phyloP scores from a whole-genome alignment of 169 alveolate species.

The Plasmodium berghei region DNA sequence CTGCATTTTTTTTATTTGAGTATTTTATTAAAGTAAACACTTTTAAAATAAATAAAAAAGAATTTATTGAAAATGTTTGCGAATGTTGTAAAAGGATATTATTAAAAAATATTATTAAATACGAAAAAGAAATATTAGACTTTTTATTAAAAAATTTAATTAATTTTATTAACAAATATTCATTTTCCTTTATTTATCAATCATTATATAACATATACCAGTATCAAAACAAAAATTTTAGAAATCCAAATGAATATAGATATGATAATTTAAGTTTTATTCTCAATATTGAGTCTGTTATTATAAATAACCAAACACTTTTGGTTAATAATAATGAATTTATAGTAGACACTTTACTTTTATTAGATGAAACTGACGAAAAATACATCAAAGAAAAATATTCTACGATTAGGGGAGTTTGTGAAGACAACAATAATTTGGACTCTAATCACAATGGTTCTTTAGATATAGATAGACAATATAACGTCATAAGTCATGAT shows the following conservation, averaged over 20 bases:
- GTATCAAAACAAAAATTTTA: constrained; percentile 38
- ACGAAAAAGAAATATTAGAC: constrained; percentile 62
- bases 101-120: constrained; percentile 73
- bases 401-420: background rate
- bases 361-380: constrained; percentile 67
- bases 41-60: constrained; percentile 40
- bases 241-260: constrained; percentile 11
- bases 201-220: constrained; percentile 70
- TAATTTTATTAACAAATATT: constrained; percentile 62
- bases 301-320: constrained; percentile 3
- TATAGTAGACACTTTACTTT: constrained; percentile 1
- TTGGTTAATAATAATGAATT: constrained; percentile 57
- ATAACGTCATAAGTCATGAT: background rate
- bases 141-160: constrained; percentile 69
- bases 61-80: constrained; percentile 59
- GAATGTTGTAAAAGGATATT: constrained; percentile 54
- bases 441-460: background rate
- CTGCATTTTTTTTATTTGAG: constrained; percentile 29
- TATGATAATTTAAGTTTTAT: constrained; percentile 23
- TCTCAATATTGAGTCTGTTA: constrained; percentile 8
- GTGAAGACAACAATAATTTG: too few relatives aligned
- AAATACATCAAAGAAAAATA: constrained; percentile 31
- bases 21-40: constrained; percentile 32
- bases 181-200: constrained; percentile 35
- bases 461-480: background rate